Evolutionary conservation across 257 asterid species (phyloP), one percentile per base, ranked within the genome.

Genomic region (Rhazya stricta): DNA sequence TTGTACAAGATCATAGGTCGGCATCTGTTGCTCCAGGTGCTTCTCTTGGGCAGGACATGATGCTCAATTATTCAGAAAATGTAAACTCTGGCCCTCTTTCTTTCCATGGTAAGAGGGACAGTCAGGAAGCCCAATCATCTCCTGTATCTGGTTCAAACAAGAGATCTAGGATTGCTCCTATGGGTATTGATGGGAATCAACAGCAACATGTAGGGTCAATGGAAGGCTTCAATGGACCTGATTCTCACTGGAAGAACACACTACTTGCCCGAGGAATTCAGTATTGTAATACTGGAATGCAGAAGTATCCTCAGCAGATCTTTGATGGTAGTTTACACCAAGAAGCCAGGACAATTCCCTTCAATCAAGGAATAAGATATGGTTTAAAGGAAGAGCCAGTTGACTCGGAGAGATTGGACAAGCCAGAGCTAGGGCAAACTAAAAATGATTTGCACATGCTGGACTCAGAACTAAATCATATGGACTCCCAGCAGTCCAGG

Each of bases 311-410:
- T 57, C 94, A 84, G 75, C 93, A 89, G 76, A 82, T 84, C 57
- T 86, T 83, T 82, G 96, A 91, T 57, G 96, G 94, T 75, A 87
- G 89, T 71, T 62, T 85, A 62, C 88, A 83, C 86, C 98, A 84
- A 82, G 96, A 91, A 81, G 84, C 86, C 60, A 89, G 89, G 71
- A 32, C 84, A 25, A 79, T 83, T 80, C 88, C 93, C n/a, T 87
- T 87, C 76, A 62, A 88, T 66, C 98, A 88, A 82, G 98, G 93
- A 79, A 66, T 89, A 41, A 88, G 94, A 79, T 88, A 85, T 89
- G 87, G 87, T 80, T 80, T 95, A 77, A 92, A 95, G 89, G 98
- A 92, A 85, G 99, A 95, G 73, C 96, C 92, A 29, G 84, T 89
- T 46, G 98, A 92, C 83, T 82, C 81, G 5, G 98, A 89, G 70